phyloP scores from a whole-genome alignment of 139 green algal species.

The Chlorella sorokiniana region DNA sequence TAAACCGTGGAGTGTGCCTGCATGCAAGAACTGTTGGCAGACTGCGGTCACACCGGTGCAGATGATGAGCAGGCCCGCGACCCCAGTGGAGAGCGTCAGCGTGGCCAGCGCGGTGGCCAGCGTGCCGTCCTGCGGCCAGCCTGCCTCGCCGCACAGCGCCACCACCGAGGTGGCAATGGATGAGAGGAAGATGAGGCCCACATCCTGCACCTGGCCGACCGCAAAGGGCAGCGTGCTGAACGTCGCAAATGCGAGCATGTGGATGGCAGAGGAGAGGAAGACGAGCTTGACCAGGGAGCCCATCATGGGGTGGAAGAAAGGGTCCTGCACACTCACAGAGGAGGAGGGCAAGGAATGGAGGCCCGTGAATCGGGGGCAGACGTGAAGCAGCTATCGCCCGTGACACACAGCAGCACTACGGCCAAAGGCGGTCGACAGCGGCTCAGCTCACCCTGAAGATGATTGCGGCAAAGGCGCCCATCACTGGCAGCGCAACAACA shows the following conservation, averaged over 20 bases:
- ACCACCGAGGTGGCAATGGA: conserved; percentile 64
- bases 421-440: neutral
- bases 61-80: conserved; percentile 72
- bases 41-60: conserved; percentile 52
- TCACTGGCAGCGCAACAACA: conserved; percentile 65
- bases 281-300: conserved; percentile 65
- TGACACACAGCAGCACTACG: too few relatives aligned
- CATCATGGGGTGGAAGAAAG: conserved; percentile 57
- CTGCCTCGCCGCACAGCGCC: conserved; percentile 10
- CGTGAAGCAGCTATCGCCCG: too few relatives aligned
- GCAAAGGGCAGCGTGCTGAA: conserved; percentile 73
- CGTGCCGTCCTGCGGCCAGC: conserved; percentile 29
- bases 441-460: conserved; percentile 73
- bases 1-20: neutral
- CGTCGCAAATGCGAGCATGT: conserved; percentile 70
- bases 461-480: conserved; percentile 76
- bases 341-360: neutral
- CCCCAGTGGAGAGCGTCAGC: conserved; percentile 61
- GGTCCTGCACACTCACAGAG: conserved; percentile 16
- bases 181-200: conserved; percentile 84
- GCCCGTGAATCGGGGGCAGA: too few relatives aligned
- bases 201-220: conserved; percentile 67
- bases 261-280: conserved; percentile 67
- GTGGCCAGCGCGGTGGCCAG: conserved; percentile 62
- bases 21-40: neutral